Conservation (phyloP, 164 flowering plant species). For the Berberis thunbergii region DNA sequence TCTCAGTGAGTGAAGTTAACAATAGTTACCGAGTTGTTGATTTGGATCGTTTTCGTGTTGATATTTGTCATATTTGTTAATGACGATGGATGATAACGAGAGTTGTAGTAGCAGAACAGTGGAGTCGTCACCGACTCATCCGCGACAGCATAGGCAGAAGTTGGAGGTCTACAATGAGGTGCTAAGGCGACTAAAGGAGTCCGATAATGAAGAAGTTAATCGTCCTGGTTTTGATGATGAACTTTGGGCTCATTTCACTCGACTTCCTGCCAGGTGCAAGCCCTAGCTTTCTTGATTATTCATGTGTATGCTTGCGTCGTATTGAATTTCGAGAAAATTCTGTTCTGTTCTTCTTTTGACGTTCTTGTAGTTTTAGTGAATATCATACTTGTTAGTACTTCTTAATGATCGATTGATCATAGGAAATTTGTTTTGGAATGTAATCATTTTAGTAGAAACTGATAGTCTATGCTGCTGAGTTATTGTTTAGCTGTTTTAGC, state of each 20-base stretch:
- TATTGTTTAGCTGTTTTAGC: too few species aligned
- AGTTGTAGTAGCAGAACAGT: conserved; percentile 73
- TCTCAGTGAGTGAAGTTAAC: neutral
- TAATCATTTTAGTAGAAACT: too few species aligned
- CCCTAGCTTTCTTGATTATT: too few species aligned
- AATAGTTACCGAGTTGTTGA: neutral
- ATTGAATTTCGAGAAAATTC: too few species aligned
- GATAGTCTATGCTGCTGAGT: too few species aligned
- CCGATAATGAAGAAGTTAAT: conserved; percentile 31
- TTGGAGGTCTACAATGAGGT: conserved; percentile 45
- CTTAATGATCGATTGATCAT: too few species aligned
- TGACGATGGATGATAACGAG: conserved; percentile 59
- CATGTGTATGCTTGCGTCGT: too few species aligned
- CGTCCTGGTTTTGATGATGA: conserved; percentile 59
- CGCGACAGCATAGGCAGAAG: conserved; percentile 37
- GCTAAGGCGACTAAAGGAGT: conserved; percentile 46
- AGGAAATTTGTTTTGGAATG: too few species aligned
- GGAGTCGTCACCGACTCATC: conserved; percentile 33
- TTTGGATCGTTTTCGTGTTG: neutral
- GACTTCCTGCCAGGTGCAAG: conserved; percentile 57
- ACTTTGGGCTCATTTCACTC: conserved; percentile 68
- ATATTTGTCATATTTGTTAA: conserved; percentile 7
- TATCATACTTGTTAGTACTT: too few species aligned
- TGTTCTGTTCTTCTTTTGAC: too few species aligned
- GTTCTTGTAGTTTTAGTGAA: too few species aligned